phyloP scores from a whole-genome alignment of 2,329 filamentous ascomycete species.

The Fusarium gaditjirri region DNA sequence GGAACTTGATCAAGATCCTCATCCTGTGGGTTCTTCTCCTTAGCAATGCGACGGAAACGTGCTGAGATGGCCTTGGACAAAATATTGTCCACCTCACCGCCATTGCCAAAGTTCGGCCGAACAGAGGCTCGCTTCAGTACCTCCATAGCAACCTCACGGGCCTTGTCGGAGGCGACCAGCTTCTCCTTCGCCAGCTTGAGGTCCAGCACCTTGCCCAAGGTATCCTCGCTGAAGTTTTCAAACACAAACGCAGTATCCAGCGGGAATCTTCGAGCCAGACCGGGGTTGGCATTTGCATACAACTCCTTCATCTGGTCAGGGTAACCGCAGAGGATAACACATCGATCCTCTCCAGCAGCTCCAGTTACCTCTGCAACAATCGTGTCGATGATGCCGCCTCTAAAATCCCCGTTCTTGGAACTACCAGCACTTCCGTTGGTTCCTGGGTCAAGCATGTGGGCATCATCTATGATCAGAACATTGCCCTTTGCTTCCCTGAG shows the following conservation, averaged over 20 bases:
- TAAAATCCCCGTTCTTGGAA: conserved; percentile 58
- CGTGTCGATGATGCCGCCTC: conserved; percentile 76
- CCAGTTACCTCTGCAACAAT: conserved; percentile 80
- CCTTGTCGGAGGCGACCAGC: conserved; percentile 64
- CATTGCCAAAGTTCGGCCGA: conserved; percentile 78
- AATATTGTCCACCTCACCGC: conserved; percentile 74
- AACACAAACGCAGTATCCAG: conserved; percentile 73
- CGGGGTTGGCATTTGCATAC: conserved; percentile 78
- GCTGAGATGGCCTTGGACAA: conserved; percentile 42
- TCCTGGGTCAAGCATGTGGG: conserved; percentile 70
- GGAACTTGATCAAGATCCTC: conserved; percentile 39
- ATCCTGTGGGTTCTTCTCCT: conserved; percentile 30
- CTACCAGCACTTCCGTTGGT: conserved; percentile 41
- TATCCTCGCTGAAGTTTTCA: conserved; percentile 71
- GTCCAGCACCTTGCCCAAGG: conserved; percentile 70
- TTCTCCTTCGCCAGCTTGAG: conserved; percentile 70
- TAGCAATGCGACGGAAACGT: conserved; percentile 40
- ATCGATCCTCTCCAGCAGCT: conserved; percentile 75
- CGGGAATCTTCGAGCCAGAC: conserved; percentile 73
- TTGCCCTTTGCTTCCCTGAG: conserved; percentile 73
- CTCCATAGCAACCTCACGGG: conserved; percentile 66
- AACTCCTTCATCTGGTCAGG: conserved; percentile 75
- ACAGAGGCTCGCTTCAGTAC: conserved; percentile 70
- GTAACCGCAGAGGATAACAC: conserved; percentile 78
- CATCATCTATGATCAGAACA: conserved; percentile 81